A percentile compares a stretch with the other conserved stretches of the same genome.
Conservation (phyloP, 805 yeast species). For the Ogataea haglerorum region DNA sequence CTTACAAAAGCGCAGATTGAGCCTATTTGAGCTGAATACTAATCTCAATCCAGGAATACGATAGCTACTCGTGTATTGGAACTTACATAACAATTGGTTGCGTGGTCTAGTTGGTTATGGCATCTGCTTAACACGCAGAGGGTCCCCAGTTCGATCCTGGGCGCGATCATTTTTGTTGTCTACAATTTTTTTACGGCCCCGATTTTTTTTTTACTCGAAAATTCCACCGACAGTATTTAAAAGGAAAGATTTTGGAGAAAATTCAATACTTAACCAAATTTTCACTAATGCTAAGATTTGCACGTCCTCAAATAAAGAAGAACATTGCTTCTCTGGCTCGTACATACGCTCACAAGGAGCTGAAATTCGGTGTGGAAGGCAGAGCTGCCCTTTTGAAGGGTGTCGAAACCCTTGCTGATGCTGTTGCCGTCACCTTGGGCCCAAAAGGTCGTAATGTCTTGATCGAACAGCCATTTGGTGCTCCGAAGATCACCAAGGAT, state of each 20-base stretch:
- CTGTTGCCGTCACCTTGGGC: conserved; percentile 94
- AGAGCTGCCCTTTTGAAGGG: conserved; percentile 92
- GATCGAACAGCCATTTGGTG: conserved; percentile 93
- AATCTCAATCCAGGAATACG: too few species aligned
- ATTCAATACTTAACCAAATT: conserved; percentile 1
- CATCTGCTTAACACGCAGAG: conserved; percentile 99
- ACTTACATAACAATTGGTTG: conserved; percentile 46
- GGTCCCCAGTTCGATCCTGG: conserved; percentile 99
- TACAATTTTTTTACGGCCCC: conserved; percentile 3
- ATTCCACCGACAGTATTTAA: conserved; percentile 6
- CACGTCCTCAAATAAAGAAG: conserved; percentile 42
- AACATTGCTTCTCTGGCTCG: conserved; percentile 43
- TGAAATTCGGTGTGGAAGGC: conserved; percentile 96
- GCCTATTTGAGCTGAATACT: too few species aligned
- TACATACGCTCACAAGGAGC: conserved; percentile 75
- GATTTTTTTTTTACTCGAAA: conserved; percentile 10
- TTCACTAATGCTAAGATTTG: conserved; percentile 44
- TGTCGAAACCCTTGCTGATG: conserved; percentile 92
- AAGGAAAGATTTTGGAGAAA: conserved; percentile 7
- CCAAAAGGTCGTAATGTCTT: conserved; percentile 97
- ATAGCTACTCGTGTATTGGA: too few species aligned
- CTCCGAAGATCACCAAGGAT: conserved; percentile 98
- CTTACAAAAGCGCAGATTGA: too few species aligned
- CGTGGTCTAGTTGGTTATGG: conserved; percentile 99
- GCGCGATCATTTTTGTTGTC: conserved; percentile 75